Conservation (phyloP, 225 moss, liverwort and hornwort genomes). For the Bryum argenteum region DNA sequence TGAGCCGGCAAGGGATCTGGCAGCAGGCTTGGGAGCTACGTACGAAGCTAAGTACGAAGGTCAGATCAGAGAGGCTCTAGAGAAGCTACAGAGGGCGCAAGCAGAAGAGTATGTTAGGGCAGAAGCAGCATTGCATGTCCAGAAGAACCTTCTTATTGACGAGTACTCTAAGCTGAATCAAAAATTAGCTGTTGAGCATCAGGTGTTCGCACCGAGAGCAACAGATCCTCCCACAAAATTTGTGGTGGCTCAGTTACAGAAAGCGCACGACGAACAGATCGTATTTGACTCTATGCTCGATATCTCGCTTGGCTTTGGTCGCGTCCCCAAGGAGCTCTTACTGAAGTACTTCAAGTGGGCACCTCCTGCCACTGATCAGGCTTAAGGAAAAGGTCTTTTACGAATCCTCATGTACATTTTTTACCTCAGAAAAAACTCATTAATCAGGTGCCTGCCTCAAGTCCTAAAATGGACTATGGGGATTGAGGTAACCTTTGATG, state of each 20-base stretch:
- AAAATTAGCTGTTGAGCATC: neutral
- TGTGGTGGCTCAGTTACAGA: neutral
- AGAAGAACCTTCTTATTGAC: constrained; percentile 29
- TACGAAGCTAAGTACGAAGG: constrained; percentile 50
- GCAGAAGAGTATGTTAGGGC: constrained; percentile 59
- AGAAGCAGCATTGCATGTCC: constrained; percentile 42
- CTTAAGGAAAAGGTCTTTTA: neutral
- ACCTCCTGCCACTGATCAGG: neutral
- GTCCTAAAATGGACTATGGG: too few relatives aligned
- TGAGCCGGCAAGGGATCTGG: constrained; percentile 18
- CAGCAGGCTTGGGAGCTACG: constrained; percentile 45
- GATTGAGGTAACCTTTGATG: too few relatives aligned
- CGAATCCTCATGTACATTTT: neutral
- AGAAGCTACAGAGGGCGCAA: constrained; percentile 55
- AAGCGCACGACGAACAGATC: neutral
- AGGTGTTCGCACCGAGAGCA: neutral
- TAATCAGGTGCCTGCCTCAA: neutral
- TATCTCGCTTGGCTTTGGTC: neutral
- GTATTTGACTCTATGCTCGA: neutral
- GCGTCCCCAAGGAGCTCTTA: neutral
- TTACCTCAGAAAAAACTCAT: too few relatives aligned
- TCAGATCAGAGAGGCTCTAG: constrained; percentile 47
- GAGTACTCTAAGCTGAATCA: neutral
- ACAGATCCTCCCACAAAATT: neutral
- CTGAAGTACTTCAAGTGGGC: neutral